Evolutionary conservation across 1,284 basidiomycete genomes (phyloP), one percentile per base, ranked within the genome.

Genomic region (Malassezia brasiliensis): DNA sequence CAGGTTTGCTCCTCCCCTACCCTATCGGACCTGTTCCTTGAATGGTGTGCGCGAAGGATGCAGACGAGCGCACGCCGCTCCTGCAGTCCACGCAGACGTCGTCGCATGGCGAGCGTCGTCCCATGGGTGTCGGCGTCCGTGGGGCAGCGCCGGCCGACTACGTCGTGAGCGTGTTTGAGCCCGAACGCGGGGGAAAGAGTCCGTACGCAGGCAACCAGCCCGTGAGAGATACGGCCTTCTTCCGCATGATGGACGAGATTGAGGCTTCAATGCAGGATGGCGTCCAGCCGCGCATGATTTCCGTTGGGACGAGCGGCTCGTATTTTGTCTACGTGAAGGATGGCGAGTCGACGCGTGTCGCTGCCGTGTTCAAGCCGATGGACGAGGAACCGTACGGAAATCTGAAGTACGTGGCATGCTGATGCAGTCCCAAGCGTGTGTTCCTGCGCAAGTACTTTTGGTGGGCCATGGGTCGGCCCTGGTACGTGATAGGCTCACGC

Each of bases 351-450:
- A 11, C 56, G 20, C 47, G n/a, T 11, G 62, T 65, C 2, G 63
- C 64, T 6, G 72, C 63, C 34, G 72, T 74, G 9, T 74, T 74
- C 53, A 74, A 74, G 48, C 72, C 72, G 0, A 65, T 67, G 47
- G 72, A 74, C 50, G 72, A 74, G 54, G 70, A 74, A 47, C 72
- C 72, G 1, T 74, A 74, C 44, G 72, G 72, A 30, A 68, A 74
- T 41, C 60, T 74, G 6, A 73, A 70, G 57, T 65, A 64, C 20
- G 63, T 68, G 28, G 20, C 63, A 30, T 59, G 64, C 42, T 71
- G 64, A 44, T 61, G 60, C 19, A 50, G 53, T 30, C 54, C 54
- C 3, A 73, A 70, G 53, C 66, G 72, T n/a, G 60, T 67, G 28
- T 68, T 74, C 53, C 32, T 72, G 39, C 67, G 72, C 52, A 67